Percentiles rank a stretch among this genome's conserved stretches.
Conservation (phyloP, 2,329 filamentous ascomycete species). For the Talaromyces sp. region DNA sequence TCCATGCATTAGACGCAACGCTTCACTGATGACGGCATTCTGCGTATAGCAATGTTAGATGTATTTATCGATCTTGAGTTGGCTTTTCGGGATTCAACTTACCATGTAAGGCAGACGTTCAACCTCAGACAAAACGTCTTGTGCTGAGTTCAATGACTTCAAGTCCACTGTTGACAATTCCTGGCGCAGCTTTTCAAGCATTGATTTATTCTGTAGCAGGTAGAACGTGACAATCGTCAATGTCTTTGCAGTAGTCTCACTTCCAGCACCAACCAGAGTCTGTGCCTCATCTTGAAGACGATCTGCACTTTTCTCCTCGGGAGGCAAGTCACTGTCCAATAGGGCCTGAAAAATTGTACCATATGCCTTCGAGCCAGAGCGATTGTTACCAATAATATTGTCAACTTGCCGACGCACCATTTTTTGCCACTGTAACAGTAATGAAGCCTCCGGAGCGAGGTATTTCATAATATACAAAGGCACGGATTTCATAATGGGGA, state of each 20-base stretch:
- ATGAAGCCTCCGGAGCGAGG: background rate
- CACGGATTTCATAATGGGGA: slow-evolving; percentile 24
- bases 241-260: slow-evolving; percentile 34
- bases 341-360: slow-evolving; percentile 31
- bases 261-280: slow-evolving; percentile 33
- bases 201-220: slow-evolving; percentile 22
- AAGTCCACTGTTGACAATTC: slow-evolving; percentile 29
- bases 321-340: slow-evolving; percentile 32
- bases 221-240: slow-evolving; percentile 33
- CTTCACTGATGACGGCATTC: slow-evolving; percentile 34
- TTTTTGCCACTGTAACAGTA: slow-evolving; percentile 22
- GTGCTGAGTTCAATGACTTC: slow-evolving; percentile 23
- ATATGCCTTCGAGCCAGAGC: background rate
- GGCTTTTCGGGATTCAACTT: slow-evolving; percentile 6
- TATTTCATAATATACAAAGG: slow-evolving; percentile 24
- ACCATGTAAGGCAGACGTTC: slow-evolving; percentile 41
- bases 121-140: slow-evolving; percentile 29
- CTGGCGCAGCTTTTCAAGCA: slow-evolving; percentile 23
- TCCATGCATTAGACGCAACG: slow-evolving; percentile 32
- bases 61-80: background rate
- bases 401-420: slow-evolving; percentile 17
- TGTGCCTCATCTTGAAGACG: slow-evolving; percentile 33
- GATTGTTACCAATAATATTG: background rate
- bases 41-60: slow-evolving; percentile 3
- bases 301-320: slow-evolving; percentile 35